Evolutionary conservation across 1,284 basidiomycete genomes (phyloP).

Genomic region (Cryptococcus jaspeensis): DNA sequence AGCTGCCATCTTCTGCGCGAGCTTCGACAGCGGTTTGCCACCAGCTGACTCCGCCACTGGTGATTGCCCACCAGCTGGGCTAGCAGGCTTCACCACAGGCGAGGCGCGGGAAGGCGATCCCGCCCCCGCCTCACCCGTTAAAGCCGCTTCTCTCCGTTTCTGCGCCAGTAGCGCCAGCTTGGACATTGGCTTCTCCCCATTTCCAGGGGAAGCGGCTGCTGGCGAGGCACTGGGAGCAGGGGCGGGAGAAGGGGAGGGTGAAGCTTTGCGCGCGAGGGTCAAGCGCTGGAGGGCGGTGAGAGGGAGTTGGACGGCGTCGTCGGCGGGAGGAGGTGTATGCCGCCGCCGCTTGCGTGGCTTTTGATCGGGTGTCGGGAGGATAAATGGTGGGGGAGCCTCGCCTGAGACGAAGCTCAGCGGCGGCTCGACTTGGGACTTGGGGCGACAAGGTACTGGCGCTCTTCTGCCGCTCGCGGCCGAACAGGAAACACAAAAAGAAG

Average conservation of each 20-base stretch:
- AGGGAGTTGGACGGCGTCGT: slow-evolving; percentile 51
- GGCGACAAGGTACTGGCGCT: neutral
- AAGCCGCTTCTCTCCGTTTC: slow-evolving; percentile 56
- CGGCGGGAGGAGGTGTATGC: slow-evolving; percentile 3
- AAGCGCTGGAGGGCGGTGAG: slow-evolving; percentile 69
- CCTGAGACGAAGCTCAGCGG: slow-evolving; percentile 40
- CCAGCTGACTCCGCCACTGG: slow-evolving; percentile 16
- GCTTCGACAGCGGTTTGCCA: slow-evolving; percentile 55
- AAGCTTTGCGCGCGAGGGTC: slow-evolving; percentile 53
- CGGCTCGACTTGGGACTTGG: slow-evolving; percentile 8
- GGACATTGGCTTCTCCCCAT: slow-evolving; percentile 55
- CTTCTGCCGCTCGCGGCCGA: neutral
- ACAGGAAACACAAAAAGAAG: slow-evolving; percentile 1
- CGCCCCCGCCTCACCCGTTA: neutral
- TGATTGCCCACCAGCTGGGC: slow-evolving; percentile 48
- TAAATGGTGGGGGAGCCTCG: slow-evolving; percentile 29
- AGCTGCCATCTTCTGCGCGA: slow-evolving; percentile 56
- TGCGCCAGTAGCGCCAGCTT: slow-evolving; percentile 69
- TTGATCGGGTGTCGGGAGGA: slow-evolving; percentile 39
- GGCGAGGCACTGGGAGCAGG: slow-evolving; percentile 7
- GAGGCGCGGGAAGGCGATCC: neutral
- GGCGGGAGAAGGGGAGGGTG: slow-evolving; percentile 21
- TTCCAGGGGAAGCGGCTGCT: slow-evolving; percentile 2
- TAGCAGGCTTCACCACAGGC: neutral
- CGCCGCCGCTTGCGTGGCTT: slow-evolving; percentile 26